Conservation (phyloP, 2,329 filamentous ascomycete species). For the Venturia aucupariae region DNA sequence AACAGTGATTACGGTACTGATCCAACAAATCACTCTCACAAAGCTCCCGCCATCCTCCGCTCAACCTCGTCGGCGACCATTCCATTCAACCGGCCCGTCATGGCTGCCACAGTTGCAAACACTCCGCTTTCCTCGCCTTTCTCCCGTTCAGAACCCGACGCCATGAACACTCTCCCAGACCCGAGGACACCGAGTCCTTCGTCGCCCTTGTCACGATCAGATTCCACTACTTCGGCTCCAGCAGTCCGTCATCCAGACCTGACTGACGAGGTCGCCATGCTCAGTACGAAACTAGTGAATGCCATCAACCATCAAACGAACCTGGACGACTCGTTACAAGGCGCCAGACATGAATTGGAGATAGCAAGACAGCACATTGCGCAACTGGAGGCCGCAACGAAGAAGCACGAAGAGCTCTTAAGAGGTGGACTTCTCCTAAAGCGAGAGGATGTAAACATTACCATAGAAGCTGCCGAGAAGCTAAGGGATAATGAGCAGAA, state of each 20-base stretch:
- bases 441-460: slow-evolving; percentile 48
- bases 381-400: slow-evolving; percentile 59
- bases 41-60: background rate
- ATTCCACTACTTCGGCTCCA: slow-evolving; percentile 30
- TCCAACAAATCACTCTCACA: background rate
- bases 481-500: background rate
- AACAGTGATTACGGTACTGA: background rate
- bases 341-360: slow-evolving; percentile 75
- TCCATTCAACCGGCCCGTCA: background rate
- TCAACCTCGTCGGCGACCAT: background rate
- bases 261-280: slow-evolving; percentile 69
- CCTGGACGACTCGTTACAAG: slow-evolving; percentile 78
- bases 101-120: slow-evolving; percentile 10
- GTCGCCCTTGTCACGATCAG: slow-evolving; percentile 26
- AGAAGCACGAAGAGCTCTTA: slow-evolving; percentile 61
- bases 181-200: slow-evolving; percentile 35
- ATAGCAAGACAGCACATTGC: slow-evolving; percentile 56
- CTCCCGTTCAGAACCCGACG: slow-evolving; percentile 39
- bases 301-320: slow-evolving; percentile 94
- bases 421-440: slow-evolving; percentile 66
- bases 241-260: slow-evolving; percentile 44
- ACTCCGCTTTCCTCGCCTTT: background rate
- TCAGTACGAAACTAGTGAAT: slow-evolving; percentile 93
- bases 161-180: slow-evolving; percentile 59
- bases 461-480: slow-evolving; percentile 42